A percentile compares a stretch with the other conserved stretches of the same genome.
Conservation (phyloP, 1,139 yeast genomes). For the Meyerozyma smithsonii region DNA sequence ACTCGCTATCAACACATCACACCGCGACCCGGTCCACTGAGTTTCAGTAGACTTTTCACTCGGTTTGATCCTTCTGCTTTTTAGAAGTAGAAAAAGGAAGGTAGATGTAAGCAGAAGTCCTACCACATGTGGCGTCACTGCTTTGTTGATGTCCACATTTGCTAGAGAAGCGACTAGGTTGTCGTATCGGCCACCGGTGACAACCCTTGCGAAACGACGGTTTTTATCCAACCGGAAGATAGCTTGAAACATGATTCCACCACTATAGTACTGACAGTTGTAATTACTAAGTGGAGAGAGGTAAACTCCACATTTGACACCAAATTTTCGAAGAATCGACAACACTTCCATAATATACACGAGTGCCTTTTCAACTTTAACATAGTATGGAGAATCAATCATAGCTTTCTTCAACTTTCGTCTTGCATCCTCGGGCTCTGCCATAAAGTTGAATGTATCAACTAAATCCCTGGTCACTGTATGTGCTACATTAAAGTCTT, state of each 20-base stretch:
- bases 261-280: slow-evolving; percentile 69
- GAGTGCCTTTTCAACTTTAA: slow-evolving; percentile 59
- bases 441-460: slow-evolving; percentile 71
- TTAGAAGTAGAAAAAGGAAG: slow-evolving; percentile 39
- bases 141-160: slow-evolving; percentile 26
- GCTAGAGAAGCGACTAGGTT: slow-evolving; percentile 59
- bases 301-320: slow-evolving; percentile 29
- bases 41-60: slow-evolving; percentile 10
- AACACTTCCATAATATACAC: slow-evolving; percentile 55
- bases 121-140: slow-evolving; percentile 54
- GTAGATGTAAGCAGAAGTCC: slow-evolving; percentile 66
- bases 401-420: slow-evolving; percentile 60
- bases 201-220: slow-evolving; percentile 46
- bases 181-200: slow-evolving; percentile 94
- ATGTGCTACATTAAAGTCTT: slow-evolving; percentile 71
- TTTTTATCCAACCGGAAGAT: slow-evolving; percentile 52
- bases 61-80: slow-evolving; percentile 24
- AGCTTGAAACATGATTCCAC: slow-evolving; percentile 87
- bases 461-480: slow-evolving; percentile 74
- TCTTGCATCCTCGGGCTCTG: slow-evolving; percentile 61
- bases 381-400: slow-evolving; percentile 67
- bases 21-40: slow-evolving; percentile 42
- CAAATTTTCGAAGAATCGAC: slow-evolving; percentile 50
- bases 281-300: slow-evolving; percentile 78
- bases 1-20: slow-evolving; percentile 77